Evolutionary conservation across 192 early-diverging fungal species (phyloP), one percentile per base, ranked within the genome.

Genomic region (Coemansia sp.): DNA sequence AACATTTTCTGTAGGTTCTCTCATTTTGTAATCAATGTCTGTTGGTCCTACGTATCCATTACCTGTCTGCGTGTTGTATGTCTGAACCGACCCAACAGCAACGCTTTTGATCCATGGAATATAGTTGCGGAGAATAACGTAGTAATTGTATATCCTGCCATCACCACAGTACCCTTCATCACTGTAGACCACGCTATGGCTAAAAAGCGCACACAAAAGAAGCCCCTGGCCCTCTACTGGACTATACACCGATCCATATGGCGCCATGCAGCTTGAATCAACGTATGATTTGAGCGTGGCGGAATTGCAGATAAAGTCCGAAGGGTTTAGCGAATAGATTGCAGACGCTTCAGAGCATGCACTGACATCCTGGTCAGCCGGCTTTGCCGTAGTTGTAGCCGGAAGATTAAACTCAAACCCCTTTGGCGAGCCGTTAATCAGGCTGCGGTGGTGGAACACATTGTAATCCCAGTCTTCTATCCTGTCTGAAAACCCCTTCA

Each of bases 81-180:
- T 49, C 5, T 21, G 19, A 5, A 72, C 63, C 0, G 42, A 23
- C 3, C 50, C 23, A 7, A 44, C 58, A 0, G 60, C 16, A 13
- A 39, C 43, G 10, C n/a, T 23, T 42, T 73, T 18, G 18, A 64
- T 57, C 76, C 76, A 77, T 10, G 67, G 40, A 0, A 77, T 37
- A 37, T 77, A 77, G 67, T 77, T 71, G 48, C 70, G 67, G 16
- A 77, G 19, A 32, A 72, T 26, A 5, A 56, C 62, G 56, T 77
- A 77, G 63, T 77, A 77, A 53, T 50, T 65, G 43, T 63, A 49
- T 9, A 77, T 48, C 4, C 50, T 64, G 1, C 57, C 45, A 1
- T 41, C 18, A 1, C 70, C 64, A 26, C 76, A 77, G 21, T 69
- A 72, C 4, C 63, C 70, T 15, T 21, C 47, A 40, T 41, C 42